Base-by-base conservation (phyloP, 129 eudicot genomes). In the Helichrysum umbraculigerum region DNA sequence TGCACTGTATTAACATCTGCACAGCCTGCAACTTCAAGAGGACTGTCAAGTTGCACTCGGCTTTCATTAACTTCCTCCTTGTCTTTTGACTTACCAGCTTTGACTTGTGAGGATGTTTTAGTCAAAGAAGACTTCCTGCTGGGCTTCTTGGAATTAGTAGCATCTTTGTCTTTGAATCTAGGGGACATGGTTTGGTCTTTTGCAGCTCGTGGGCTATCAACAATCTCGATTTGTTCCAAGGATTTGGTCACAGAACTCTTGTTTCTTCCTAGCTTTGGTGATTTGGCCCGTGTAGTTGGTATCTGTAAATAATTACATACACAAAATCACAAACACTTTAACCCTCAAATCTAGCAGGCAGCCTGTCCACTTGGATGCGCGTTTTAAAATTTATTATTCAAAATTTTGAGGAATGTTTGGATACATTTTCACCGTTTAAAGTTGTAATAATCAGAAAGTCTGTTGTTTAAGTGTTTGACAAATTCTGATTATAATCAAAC, bases 251-350 rank as follows among this genome's bases (percentile, higher is more conserved):
- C 58, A 37, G 82, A 69, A 77, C 78, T 85, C 76, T 91, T 94
- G 79, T 59, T 66, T 75, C 96, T 89, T 69, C 99, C 97, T 32
- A 94, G 86, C 82, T 89, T 94, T 1, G 99, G 99, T 72, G 99
- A 87, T 82, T 4, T 74, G 10, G 97, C 65, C 28, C 97, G 96
- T 2, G 99, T 94, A 16, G 86, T 81, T 70, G 99, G 96, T 78
- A 82, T 83, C 99, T 94, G 37, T 66, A 66, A 74, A 20, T 37
- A 47, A 63, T 6, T 0, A 71, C 54, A 79, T 25, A 32, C 32
- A 33, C 68, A 66, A 4, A 61, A 66, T 29, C 12, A 30, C 29
- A 50, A 11, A 50, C 8, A 57, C 4, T 20, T 56, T 54, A 25
- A 39, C 15, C 8, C 70, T 29, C 19, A 3, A 66, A 21, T 54